phyloP scores from a whole-genome alignment of 805 yeast species.

The Kuraishia floccosa region DNA sequence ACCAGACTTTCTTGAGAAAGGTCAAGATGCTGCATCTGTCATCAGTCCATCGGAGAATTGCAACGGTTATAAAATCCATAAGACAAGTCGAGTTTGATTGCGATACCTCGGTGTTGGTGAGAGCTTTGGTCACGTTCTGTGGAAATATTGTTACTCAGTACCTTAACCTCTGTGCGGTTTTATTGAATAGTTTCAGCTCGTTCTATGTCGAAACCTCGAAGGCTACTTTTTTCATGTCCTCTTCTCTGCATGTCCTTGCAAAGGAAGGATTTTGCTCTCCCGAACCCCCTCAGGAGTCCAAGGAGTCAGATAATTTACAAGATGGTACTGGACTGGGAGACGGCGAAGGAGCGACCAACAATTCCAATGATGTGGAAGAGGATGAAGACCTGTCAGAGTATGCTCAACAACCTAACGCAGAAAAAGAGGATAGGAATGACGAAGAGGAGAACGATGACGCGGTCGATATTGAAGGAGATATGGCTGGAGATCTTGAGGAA shows the following conservation, averaged over 20 bases:
- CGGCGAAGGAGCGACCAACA: conserved; percentile 64
- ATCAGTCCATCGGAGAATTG: no score
- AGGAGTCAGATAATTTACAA: conserved; percentile 47
- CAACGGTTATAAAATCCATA: no score
- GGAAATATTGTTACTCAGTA: conserved; percentile 59
- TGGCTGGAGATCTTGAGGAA: conserved; percentile 90
- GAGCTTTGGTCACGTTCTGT: conserved; percentile 43
- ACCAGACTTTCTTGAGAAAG: conserved; percentile 28
- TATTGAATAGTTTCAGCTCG: conserved; percentile 30
- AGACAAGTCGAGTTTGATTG: conserved; percentile 22
- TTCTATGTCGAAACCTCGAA: conserved; percentile 46
- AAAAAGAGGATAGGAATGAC: conserved; percentile 46
- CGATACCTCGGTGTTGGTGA: conserved; percentile 22
- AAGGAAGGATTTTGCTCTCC: conserved; percentile 91
- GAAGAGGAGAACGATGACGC: conserved; percentile 58
- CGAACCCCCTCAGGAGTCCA: conserved; percentile 58
- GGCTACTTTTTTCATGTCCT: conserved; percentile 49
- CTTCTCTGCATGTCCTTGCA: conserved; percentile 48
- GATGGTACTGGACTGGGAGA: conserved; percentile 95
- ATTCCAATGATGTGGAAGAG: conserved; percentile 78
- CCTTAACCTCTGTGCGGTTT: conserved; percentile 27
- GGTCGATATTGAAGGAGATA: conserved; percentile 89
- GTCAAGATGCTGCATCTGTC: conserved; percentile 21
- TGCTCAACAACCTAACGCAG: conserved; percentile 62
- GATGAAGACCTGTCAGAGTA: conserved; percentile 82